phyloP scores from a whole-genome alignment of 1,139 yeast species.

The Taphrina flavorubra region DNA sequence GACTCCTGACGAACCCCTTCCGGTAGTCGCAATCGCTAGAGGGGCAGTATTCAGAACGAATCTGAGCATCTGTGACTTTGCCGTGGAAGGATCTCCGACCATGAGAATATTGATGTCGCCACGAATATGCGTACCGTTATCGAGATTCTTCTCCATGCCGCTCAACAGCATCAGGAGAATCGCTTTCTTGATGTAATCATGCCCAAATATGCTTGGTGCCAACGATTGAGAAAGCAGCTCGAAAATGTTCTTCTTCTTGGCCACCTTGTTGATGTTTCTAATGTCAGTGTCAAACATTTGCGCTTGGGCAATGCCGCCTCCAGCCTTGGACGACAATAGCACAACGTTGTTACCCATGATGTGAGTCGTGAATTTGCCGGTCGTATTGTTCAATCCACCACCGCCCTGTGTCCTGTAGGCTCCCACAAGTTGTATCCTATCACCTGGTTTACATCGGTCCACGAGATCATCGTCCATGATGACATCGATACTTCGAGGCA shows the following conservation, averaged over 20 bases:
- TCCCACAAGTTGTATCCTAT: constrained; percentile 91
- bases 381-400: constrained; percentile 57
- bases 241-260: constrained; percentile 72
- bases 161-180: constrained; percentile 89
- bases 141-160: constrained; percentile 92
- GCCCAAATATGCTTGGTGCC: constrained; percentile 96
- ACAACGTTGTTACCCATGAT: constrained; percentile 87
- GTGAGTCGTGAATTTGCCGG: constrained; percentile 77
- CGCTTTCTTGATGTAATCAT: constrained; percentile 87
- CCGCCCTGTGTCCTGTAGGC: constrained; percentile 92
- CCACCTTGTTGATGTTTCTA: constrained; percentile 79
- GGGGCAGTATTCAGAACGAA: constrained; percentile 94
- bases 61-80: constrained; percentile 92
- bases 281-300: constrained; percentile 81
- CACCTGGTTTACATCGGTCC: constrained; percentile 93
- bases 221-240: constrained; percentile 81
- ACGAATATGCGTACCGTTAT: constrained; percentile 94
- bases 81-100: constrained; percentile 99
- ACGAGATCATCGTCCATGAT: constrained; percentile 93
- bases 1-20: constrained; percentile 98
- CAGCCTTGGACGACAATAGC: constrained; percentile 78
- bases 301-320: constrained; percentile 80
- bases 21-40: constrained; percentile 96
- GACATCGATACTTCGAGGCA: constrained; percentile 90
- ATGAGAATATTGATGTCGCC: constrained; percentile 94